Conservation (phyloP, 2,329 filamentous ascomycete species). For the Penicillium brasilianum region DNA sequence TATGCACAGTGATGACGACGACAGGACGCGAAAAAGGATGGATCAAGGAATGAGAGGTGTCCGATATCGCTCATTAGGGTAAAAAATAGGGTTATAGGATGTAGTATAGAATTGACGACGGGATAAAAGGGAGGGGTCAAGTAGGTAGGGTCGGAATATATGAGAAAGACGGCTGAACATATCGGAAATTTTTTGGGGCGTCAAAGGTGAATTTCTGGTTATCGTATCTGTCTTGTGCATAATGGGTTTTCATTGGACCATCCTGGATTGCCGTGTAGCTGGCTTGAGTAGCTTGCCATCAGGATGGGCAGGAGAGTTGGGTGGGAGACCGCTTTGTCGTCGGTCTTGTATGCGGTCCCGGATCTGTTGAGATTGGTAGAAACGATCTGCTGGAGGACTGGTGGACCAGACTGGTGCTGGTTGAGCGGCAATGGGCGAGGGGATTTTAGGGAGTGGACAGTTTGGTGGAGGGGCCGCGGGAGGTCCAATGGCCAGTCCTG, state of each 20-base stretch:
- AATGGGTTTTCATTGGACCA: conserved; percentile 19
- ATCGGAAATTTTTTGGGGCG: background rate
- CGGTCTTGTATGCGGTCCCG: conserved; percentile 24
- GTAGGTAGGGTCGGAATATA: background rate
- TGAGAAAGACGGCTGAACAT: background rate
- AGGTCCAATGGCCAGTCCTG: conserved; percentile 37
- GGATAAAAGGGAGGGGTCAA: background rate
- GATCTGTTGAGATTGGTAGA: conserved; percentile 25
- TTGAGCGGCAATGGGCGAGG: conserved; percentile 26
- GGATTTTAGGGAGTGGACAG: conserved; percentile 42
- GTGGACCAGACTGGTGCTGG: conserved; percentile 17
- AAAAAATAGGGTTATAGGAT: background rate
- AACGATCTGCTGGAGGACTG: conserved; percentile 19
- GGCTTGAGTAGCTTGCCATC: conserved; percentile 3
- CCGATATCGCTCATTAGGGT: background rate
- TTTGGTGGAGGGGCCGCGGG: conserved; percentile 40
- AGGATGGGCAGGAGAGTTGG: background rate
- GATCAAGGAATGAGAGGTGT: background rate
- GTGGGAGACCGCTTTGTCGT: conserved; percentile 15
- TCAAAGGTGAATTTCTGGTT: background rate
- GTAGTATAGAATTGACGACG: background rate
- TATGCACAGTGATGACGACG: conserved; percentile 3
- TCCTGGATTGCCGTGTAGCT: conserved; percentile 21
- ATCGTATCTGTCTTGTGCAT: conserved; percentile 10
- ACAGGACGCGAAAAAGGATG: background rate